Evolutionary conservation across 495 filamentous ascomycete genomes (phyloP), one percentile per base, ranked within the genome.

Genomic region (Penicillium alfredii): DNA sequence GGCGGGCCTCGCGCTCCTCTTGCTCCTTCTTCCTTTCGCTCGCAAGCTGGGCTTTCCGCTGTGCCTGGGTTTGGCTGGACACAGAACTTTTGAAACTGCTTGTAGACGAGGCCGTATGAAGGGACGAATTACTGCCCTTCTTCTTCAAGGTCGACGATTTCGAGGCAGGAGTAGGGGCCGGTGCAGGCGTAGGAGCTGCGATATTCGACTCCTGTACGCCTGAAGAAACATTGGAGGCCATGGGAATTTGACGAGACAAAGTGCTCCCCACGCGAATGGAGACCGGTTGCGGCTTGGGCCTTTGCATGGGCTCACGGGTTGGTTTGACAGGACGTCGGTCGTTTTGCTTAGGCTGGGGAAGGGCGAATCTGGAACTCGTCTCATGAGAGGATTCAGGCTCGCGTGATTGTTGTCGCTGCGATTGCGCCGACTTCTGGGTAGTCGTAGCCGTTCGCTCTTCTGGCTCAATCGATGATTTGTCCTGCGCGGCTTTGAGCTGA

Each of bases 11-110:
- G 21, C 75, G 77, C 53, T 90, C 84, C 46, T 92, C 86, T 50
- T 77, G 58, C 49, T 90, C 84, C 46, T 80, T 86, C 57, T 85
- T 86, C 46, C 74, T 76, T 30, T 82, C 84, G n/a, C 78, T 77
- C 75, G 68, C 33, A 71, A 81, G 55, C 73, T 87, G 37, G 58
- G 76, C 46, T 68, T 78, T 49, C 55, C 73, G 66, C 49, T 68
- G 62, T 20, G 53, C 47, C 15, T 57, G 53, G 0, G 77, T 78
- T 35, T 66, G 61, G 30, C 55, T 63, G n/a, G 81, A 77, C 12
- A 68, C 74, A 2, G 81, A 78, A 42, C 73, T 78, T 60, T 87
- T 88, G 33, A 89, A 69, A 52, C 74, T 85, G 39, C 66, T 73
- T 4, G 70, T 61, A 1, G 85, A 84, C 8, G 74, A 64, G 40